phyloP scores from a whole-genome alignment of 176 grass and related monocot genomes.

The Cocos nucifera region DNA sequence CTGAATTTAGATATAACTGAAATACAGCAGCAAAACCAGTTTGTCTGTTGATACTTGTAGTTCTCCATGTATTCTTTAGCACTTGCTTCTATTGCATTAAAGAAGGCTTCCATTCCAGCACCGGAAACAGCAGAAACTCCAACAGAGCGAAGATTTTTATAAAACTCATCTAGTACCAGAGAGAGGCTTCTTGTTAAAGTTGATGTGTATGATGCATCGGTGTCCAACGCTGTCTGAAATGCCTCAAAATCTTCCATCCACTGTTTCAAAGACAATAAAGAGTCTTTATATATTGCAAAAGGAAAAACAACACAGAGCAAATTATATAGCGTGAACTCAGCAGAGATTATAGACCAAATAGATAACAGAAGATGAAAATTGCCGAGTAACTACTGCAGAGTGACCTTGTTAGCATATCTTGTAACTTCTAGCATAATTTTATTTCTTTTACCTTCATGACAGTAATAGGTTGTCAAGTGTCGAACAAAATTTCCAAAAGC shows the following conservation, averaged over 20 bases:
- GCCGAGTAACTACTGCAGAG: too few species aligned
- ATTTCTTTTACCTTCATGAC: too few species aligned
- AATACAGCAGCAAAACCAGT: too few species aligned
- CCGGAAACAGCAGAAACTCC: slow-evolving; percentile 83
- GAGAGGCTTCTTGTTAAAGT: slow-evolving; percentile 73
- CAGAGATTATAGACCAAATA: too few species aligned
- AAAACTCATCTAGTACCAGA: slow-evolving; percentile 72
- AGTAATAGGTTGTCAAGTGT: too few species aligned
- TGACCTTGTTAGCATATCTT: too few species aligned
- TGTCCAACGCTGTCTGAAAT: slow-evolving; percentile 63
- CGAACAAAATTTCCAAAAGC: too few species aligned
- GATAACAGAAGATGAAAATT: too few species aligned
- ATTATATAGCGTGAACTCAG: too few species aligned
- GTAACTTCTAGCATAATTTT: too few species aligned
- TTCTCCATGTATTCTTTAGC: slow-evolving; percentile 88
- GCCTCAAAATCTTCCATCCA: slow-evolving; percentile 99
- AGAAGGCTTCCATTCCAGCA: slow-evolving; percentile 63
- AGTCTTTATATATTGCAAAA: neutral
- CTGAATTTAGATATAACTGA: too few species aligned
- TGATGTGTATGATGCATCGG: slow-evolving; percentile 73
- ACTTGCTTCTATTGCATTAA: slow-evolving; percentile 68
- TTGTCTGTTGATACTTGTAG: slow-evolving; percentile 40
- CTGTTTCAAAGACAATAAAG: slow-evolving; percentile 33
- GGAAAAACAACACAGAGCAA: neutral
- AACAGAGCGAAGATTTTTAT: slow-evolving; percentile 69